Evolutionary conservation across 805 yeast species (phyloP).

Genomic region (Candida endomychidarum): DNA sequence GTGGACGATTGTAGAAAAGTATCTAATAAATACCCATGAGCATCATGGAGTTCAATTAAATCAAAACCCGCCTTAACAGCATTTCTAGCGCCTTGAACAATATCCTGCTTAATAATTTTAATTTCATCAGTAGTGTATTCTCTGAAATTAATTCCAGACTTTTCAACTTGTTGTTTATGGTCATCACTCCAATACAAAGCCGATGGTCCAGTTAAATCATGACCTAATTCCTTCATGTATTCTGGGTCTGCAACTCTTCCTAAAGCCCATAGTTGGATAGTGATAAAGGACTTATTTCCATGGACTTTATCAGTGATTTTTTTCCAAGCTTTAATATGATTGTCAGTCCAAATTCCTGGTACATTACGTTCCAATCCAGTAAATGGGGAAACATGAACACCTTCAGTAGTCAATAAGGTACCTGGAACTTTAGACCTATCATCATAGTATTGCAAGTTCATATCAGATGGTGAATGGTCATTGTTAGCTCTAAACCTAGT

Average conservation of each 20-base stretch:
- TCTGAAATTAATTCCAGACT: slow-evolving; percentile 13
- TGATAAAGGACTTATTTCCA: slow-evolving; percentile 38
- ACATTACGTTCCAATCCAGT: slow-evolving; percentile 43
- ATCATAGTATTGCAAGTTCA: slow-evolving; percentile 27
- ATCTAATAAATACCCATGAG: slow-evolving; percentile 40
- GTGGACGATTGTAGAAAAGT: slow-evolving; percentile 30
- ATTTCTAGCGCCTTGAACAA: slow-evolving; percentile 26
- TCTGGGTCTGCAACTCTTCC: slow-evolving; percentile 42
- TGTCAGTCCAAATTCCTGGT: slow-evolving; percentile 52
- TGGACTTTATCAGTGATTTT: slow-evolving; percentile 48
- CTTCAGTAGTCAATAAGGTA: slow-evolving; percentile 32
- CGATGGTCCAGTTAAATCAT: slow-evolving; percentile 15
- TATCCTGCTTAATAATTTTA: slow-evolving; percentile 18
- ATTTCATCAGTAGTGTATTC: slow-evolving; percentile 24
- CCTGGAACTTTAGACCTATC: slow-evolving; percentile 34
- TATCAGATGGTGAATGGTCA: slow-evolving; percentile 28
- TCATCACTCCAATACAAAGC: not conserved
- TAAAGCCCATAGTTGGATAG: slow-evolving; percentile 54
- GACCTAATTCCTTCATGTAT: slow-evolving; percentile 23
- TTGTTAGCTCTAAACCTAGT: slow-evolving; percentile 25
- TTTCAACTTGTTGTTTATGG: not conserved
- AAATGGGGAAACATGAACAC: slow-evolving; percentile 27
- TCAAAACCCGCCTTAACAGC: slow-evolving; percentile 38
- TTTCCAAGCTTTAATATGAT: slow-evolving; percentile 52
- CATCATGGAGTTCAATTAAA: slow-evolving; percentile 39